These are phyloP conservation scores for Aspergillus jensenii DNA, from an alignment of 2,329 filamentous ascomycete species.

Conservation along the genomic window DNA sequence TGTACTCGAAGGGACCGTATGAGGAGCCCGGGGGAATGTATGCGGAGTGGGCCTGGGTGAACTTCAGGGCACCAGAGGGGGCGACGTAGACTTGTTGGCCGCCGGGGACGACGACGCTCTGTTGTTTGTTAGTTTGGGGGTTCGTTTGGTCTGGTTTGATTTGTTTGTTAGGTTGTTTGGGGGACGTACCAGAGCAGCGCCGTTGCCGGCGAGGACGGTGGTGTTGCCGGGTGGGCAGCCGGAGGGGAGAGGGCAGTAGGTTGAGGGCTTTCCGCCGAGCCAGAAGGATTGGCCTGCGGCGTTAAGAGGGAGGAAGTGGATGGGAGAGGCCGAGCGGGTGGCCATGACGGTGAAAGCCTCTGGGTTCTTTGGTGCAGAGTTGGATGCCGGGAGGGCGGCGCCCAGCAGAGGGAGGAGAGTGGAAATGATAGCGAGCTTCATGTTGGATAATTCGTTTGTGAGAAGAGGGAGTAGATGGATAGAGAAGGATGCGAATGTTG, in stretches of 20 bases:
- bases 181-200: conserved; percentile 33
- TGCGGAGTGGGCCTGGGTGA: conserved; percentile 58
- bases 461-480: neutral
- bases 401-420: conserved; percentile 27
- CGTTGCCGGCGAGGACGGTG: conserved; percentile 48
- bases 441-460: conserved; percentile 14
- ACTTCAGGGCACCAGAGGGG: conserved; percentile 55
- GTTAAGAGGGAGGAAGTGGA: conserved; percentile 50
- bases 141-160: neutral
- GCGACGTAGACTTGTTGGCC: conserved; percentile 63
- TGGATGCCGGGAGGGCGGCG: conserved; percentile 22
- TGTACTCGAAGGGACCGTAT: conserved; percentile 50
- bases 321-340: conserved; percentile 48
- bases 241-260: conserved; percentile 50
- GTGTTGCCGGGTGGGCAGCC: conserved; percentile 49
- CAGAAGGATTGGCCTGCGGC: conserved; percentile 52
- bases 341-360: conserved; percentile 45
- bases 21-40: conserved; percentile 53
- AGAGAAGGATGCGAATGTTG: neutral
- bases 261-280: conserved; percentile 47
- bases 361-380: neutral
- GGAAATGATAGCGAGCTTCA: conserved; percentile 26
- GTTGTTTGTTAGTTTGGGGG: neutral
- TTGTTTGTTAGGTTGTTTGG: neutral
- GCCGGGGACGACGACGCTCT: conserved; percentile 59